Evolutionary conservation across 2,329 filamentous ascomycete genomes (phyloP), one percentile per base, ranked within the genome.

Genomic region (Leptodontidium sp.): DNA sequence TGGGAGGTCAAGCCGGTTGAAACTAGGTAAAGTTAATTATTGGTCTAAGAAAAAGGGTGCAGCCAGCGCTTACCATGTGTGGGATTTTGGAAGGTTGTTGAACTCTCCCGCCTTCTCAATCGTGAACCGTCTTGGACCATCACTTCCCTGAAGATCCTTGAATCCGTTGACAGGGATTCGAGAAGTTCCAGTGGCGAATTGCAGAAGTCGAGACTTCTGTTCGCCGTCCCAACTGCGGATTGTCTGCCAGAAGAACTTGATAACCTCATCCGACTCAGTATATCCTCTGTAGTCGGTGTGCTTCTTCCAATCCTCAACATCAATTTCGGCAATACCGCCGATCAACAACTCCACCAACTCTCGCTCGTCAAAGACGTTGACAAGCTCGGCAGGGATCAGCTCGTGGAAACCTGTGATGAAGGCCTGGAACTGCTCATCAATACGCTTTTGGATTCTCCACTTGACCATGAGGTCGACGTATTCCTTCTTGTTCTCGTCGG

Each of bases 291-390:
- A 99, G 79, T 99, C 96, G 58, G 96, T 99, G 83, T 99, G 96
- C 86, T 99, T 99, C 91, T 99, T 98, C 96, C 96, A 99, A 82
- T 99, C 96, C 70, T 99, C 96, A 17, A 99, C 95, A 78, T 99
- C 96, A 75, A 99, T 99, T 82, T 99, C 96, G n/a, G 96, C 96
- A 76, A 99, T 99, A 86, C 96, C 96, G 74, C 96, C 96, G 78
- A 99, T 98, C 75, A 99, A 87, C 74, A 99, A 84, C 82, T 99
- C 96, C 59, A 99, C 96, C 59, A 99, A 86, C 82, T 99, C 96
- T 77, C 96, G 92, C 85, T 99, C 96, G 78, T 99, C 96, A 77
- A 99, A 99, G 50, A 99, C 96, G 76, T 98, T 98, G 81, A 99
- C 94, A 62, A 99, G 87, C 78, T 99, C 96, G 66, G 94, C 90